Evolutionary conservation across 2,329 filamentous ascomycete species (phyloP).

Genomic region (Trichoderma simmonsii): DNA sequence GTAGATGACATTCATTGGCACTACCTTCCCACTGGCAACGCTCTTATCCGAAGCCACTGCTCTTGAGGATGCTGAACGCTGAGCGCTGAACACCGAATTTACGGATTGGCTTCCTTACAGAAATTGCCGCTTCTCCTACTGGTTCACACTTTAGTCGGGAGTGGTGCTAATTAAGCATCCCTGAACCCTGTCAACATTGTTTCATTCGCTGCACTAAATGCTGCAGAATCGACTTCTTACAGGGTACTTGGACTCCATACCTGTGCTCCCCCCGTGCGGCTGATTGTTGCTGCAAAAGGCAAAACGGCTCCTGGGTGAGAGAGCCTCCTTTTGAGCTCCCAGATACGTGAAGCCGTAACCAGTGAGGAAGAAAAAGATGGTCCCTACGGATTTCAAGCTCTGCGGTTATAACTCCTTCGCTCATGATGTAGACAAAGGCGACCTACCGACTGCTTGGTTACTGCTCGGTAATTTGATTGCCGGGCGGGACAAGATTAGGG

Average conservation of each 20-base stretch:
- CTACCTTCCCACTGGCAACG: background rate
- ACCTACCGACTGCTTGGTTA: background rate
- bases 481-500: slow-evolving; percentile 1
- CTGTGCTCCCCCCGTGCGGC: background rate
- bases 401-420: background rate
- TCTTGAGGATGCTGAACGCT: background rate
- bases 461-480: background rate
- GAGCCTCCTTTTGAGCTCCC: background rate
- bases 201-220: slow-evolving; percentile 2
- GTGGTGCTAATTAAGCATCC: slow-evolving; percentile 8
- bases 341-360: background rate
- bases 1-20: background rate
- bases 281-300: background rate
- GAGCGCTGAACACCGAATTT: background rate
- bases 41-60: background rate
- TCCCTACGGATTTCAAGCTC: background rate
- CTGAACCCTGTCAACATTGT: slow-evolving; percentile 6
- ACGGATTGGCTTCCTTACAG: background rate
- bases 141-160: background rate
- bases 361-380: background rate
- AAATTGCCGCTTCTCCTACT: background rate
- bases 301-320: background rate
- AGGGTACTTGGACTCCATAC: background rate
- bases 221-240: background rate
- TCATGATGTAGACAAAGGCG: background rate